Conservation (phyloP, 345 rosid species). For the Euphorbia tirucalli region DNA sequence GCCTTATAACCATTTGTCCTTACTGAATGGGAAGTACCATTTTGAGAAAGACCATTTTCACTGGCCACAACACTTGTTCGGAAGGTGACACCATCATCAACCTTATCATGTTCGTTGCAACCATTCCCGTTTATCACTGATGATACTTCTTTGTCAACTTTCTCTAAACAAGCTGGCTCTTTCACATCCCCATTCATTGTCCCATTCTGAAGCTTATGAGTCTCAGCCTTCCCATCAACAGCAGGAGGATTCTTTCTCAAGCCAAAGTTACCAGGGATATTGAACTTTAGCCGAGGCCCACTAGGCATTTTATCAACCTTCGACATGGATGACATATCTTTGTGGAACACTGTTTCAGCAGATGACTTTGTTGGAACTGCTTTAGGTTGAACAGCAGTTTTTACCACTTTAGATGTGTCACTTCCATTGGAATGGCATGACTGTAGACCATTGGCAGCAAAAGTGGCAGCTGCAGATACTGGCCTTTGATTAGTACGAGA, state of each 20-base stretch:
- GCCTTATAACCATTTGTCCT: constrained; percentile 32
- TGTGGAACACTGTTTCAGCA: constrained; percentile 39
- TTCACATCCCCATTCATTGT: constrained; percentile 37
- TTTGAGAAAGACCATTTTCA: constrained; percentile 31
- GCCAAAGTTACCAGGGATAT: constrained; percentile 51
- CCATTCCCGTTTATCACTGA: constrained; percentile 27
- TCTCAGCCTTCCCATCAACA: constrained; percentile 46
- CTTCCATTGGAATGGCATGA: constrained; percentile 48
- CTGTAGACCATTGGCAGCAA: constrained; percentile 46
- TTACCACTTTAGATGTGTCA: constrained; percentile 41
- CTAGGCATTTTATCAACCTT: constrained; percentile 59
- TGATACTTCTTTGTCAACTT: constrained; percentile 41
- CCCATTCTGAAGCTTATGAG: constrained; percentile 38
- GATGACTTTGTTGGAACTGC: constrained; percentile 30
- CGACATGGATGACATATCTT: constrained; percentile 35
- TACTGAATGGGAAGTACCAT: constrained; percentile 26
- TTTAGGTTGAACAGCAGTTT: constrained; percentile 39
- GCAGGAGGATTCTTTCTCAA: constrained; percentile 45
- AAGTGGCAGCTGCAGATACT: constrained; percentile 32
- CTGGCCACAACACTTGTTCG: constrained; percentile 22
- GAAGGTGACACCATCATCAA: constrained; percentile 30
- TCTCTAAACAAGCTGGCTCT: constrained; percentile 30
- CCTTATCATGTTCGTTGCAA: constrained; percentile 35
- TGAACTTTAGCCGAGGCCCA: constrained; percentile 49
- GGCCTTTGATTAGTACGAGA: constrained; percentile 72